Base-by-base conservation (phyloP, 768 basidiomycete genomes). In the Leccinum olivaceopallidum region DNA sequence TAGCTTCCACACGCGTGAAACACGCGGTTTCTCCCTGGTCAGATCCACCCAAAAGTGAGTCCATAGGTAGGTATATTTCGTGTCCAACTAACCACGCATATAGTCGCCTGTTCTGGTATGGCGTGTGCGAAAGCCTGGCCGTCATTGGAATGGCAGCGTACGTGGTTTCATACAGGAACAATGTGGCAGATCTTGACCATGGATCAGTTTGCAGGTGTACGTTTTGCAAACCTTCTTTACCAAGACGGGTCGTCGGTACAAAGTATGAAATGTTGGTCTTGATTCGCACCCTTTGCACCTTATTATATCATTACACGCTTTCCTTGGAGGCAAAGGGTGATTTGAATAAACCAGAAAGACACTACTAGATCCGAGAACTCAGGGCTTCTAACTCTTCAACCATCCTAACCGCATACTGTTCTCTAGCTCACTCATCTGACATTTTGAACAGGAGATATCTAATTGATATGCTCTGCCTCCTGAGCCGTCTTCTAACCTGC, bases 191-290 rank as follows among this genome's bases (percentile, higher is more conserved):
- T n/a, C 37, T 65, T 69, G 47, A 59, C 32, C 32, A 55, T 55
- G 6, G 26, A 58, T 18, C 69, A 95, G 94, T 5, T 74, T 90
- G 60, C 95, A 98, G 77, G 91, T 96, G 13, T 96, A 94, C 72
- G 80, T 95, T 50, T 83, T 98, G 24, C 94, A 95, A 76, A 95
- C 93, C 20, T 98, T 96, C 86, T 98, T 98, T 78, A 94, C 92
- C n/a, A 86, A 89, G 74, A 94, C 94, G 8, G 93, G 92, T 37
- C 84, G 92, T 73, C 81, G 87, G 69, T 94, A 94, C 80, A 93
- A 92, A 79, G 92, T 93, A 69, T 94, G 86, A 51, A 73, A 65
- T 37, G 32, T 44, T 42, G 20, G 26, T 61, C 55, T 56, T 55
- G 51, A 57, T 30, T 50, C 64, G 67, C 60, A 59, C 55, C 55